Conservation (phyloP, 1,284 basidiomycete species). For the Pisolithus thermaeus region DNA sequence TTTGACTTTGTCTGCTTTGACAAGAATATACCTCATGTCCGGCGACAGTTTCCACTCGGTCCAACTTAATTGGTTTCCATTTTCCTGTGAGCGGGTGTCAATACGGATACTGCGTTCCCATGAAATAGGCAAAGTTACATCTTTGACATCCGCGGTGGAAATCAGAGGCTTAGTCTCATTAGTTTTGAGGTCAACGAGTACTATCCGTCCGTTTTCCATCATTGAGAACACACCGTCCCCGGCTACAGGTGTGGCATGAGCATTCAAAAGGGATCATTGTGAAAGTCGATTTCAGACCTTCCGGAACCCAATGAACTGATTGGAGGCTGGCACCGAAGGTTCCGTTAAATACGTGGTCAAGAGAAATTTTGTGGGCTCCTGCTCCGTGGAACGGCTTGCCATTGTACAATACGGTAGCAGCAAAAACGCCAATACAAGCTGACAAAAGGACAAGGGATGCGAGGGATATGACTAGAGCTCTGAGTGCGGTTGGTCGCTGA, state of each 20-base stretch:
- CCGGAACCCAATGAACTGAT: constrained; percentile 75
- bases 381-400: constrained; percentile 46
- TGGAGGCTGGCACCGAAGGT: constrained; percentile 58
- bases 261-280: neutral
- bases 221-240: constrained; percentile 88
- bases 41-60: constrained; percentile 74
- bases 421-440: constrained; percentile 60
- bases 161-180: constrained; percentile 65
- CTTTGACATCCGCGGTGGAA: constrained; percentile 49
- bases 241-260: constrained; percentile 41
- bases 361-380: constrained; percentile 64
- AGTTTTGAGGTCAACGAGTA: constrained; percentile 74
- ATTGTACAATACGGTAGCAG: constrained; percentile 58
- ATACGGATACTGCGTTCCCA: constrained; percentile 1
- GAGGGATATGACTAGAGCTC: constrained; percentile 51
- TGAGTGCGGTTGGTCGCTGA: constrained; percentile 45
- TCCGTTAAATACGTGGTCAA: constrained; percentile 89
- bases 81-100: constrained; percentile 38
- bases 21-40: constrained; percentile 82
- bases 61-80: constrained; percentile 50
- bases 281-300: constrained; percentile 50
- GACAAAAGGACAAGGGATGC: constrained; percentile 50
- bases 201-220: constrained; percentile 55
- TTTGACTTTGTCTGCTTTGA: constrained; percentile 71
- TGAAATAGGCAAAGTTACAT: constrained; percentile 41